phyloP scores from a whole-genome alignment of 805 yeast species.

The Yarrowia divulgata region DNA sequence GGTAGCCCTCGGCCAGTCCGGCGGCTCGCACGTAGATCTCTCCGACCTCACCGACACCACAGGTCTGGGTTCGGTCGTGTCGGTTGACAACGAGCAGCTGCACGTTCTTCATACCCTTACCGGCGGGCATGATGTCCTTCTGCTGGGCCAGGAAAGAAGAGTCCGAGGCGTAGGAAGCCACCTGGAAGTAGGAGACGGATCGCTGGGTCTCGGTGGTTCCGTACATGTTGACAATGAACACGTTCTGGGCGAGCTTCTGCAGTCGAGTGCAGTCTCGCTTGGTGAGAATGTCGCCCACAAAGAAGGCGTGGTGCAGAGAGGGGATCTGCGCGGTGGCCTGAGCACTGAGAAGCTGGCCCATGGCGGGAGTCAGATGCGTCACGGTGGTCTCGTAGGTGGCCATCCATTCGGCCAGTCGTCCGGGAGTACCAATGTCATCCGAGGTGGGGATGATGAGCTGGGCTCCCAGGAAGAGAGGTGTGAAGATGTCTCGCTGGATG shows the following conservation, averaged over 20 bases:
- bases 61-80: conserved; percentile 82
- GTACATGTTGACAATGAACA: conserved; percentile 93
- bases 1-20: conserved; percentile 95
- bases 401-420: conserved; percentile 98
- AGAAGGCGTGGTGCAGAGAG: conserved; percentile 90
- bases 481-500: conserved; percentile 98
- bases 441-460: conserved; percentile 90
- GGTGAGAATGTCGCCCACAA: conserved; percentile 96
- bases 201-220: conserved; percentile 99
- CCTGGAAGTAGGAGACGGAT: conserved; percentile 93
- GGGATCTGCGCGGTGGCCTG: conserved; percentile 92
- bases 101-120: conserved; percentile 95
- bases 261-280: conserved; percentile 95
- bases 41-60: conserved; percentile 99
- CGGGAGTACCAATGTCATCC: conserved; percentile 99
- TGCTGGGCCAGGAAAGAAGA: conserved; percentile 77
- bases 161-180: conserved; percentile 73
- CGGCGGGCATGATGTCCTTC: conserved; percentile 98
- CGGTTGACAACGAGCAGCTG: conserved; percentile 94
- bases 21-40: conserved; percentile 98
- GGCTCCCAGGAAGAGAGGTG: conserved; percentile 96
- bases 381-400: conserved; percentile 87
- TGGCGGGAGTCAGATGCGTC: conserved; percentile 98
- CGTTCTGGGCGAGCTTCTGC: conserved; percentile 90
- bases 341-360: conserved; percentile 97